phyloP scores from a whole-genome alignment of 2,329 filamentous ascomycete genomes.

The Talaromyces sp. region DNA sequence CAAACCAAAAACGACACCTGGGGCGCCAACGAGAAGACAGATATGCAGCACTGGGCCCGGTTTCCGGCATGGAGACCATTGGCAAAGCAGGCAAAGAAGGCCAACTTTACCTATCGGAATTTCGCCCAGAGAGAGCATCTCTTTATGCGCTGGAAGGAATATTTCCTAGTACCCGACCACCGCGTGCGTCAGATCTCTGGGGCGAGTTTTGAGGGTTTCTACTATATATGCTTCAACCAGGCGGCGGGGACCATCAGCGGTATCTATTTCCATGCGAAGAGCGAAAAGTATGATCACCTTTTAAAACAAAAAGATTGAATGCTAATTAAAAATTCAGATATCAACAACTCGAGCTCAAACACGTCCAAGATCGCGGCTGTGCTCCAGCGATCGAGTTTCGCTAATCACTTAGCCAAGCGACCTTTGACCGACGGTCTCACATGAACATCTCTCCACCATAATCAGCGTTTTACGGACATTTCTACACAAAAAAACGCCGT shows the following conservation, averaged over 20 bases:
- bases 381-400: slow-evolving; percentile 84
- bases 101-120: slow-evolving; percentile 59
- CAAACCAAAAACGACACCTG: slow-evolving; percentile 81
- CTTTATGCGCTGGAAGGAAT: slow-evolving; percentile 99
- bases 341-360: slow-evolving; percentile 86
- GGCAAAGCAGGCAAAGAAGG: slow-evolving; percentile 54
- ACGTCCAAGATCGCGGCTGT: slow-evolving; percentile 78
- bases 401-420: too few species aligned
- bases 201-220: slow-evolving; percentile 96
- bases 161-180: slow-evolving; percentile 94
- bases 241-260: slow-evolving; percentile 77
- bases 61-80: slow-evolving; percentile 83
- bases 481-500: neutral
- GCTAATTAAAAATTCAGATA: slow-evolving; percentile 50
- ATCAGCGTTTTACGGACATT: neutral
- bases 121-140: slow-evolving; percentile 77
- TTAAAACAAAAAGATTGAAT: neutral
- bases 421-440: neutral
- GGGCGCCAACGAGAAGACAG: slow-evolving; percentile 87
- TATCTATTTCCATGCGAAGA: slow-evolving; percentile 97
- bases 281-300: slow-evolving; percentile 70
- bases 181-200: slow-evolving; percentile 84
- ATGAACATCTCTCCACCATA: neutral
- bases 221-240: slow-evolving; percentile 99
- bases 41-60: slow-evolving; percentile 86